Evolutionary conservation across 2,329 filamentous ascomycete genomes (phyloP).

Genomic region (Pseudogymnoascus sp.): DNA sequence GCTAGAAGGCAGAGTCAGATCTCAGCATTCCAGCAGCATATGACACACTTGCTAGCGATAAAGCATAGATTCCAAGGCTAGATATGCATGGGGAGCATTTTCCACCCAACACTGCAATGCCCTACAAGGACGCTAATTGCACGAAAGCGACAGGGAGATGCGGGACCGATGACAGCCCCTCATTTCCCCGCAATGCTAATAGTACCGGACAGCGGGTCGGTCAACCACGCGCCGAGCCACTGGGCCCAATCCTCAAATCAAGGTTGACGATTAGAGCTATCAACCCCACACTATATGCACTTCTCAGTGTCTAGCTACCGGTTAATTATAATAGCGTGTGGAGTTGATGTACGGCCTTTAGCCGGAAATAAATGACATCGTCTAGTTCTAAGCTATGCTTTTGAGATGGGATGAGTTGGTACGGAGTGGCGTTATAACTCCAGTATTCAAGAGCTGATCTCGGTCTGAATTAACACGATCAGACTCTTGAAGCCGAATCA

Average conservation of each 20-base stretch:
- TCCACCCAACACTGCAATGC: background rate
- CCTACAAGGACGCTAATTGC: background rate
- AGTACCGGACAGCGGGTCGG: background rate
- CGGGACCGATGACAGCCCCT: background rate
- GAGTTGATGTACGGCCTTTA: background rate
- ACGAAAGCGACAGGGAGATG: background rate
- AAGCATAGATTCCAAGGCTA: background rate
- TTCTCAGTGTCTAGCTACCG: background rate
- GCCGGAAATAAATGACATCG: background rate
- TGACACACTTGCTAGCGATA: background rate
- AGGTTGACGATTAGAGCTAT: no score
- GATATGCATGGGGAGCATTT: background rate
- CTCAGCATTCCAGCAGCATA: background rate
- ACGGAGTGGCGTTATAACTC: background rate
- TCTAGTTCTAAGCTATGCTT: background rate
- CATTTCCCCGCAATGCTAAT: background rate
- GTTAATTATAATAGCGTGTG: background rate
- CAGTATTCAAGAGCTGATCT: background rate
- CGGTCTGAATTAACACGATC: background rate
- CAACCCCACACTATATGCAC: background rate
- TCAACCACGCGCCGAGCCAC: no score
- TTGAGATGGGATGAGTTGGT: background rate
- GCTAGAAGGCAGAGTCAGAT: background rate
- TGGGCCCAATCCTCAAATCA: no score
- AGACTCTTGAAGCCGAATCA: background rate